Conservation (phyloP, 2,329 filamentous ascomycete genomes). For the Allantophomopsis cytisporea region DNA sequence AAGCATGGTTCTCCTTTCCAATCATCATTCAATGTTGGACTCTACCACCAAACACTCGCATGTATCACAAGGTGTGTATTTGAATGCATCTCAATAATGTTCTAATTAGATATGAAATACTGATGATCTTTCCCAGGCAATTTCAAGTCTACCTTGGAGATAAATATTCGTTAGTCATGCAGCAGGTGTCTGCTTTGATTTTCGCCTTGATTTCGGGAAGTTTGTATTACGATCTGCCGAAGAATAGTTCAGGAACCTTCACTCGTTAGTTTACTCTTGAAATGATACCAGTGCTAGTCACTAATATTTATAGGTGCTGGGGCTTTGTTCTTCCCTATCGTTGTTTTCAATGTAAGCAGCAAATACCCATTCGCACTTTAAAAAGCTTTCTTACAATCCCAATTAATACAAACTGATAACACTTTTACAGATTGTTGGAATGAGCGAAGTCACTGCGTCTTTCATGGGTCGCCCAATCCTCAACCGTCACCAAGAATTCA, state of each 20-base stretch:
- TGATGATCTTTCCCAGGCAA: constrained; percentile 10
- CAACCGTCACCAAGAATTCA: constrained; percentile 55
- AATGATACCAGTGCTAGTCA: background rate
- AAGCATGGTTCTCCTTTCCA: constrained; percentile 23
- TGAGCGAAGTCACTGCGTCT: constrained; percentile 48
- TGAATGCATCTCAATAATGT: too few relatives aligned
- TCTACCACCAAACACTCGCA: constrained; percentile 32
- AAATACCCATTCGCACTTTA: constrained; percentile 1
- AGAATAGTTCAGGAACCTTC: constrained; percentile 40
- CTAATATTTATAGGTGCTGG: background rate
- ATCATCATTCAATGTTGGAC: constrained; percentile 36
- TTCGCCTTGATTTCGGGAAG: constrained; percentile 21
- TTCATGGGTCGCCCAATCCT: constrained; percentile 48
- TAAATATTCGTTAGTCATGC: constrained; percentile 16
- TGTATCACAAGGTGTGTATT: constrained; percentile 17
- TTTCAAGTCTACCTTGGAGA: constrained; percentile 19
- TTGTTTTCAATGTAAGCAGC: background rate
- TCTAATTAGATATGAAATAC: too few relatives aligned
- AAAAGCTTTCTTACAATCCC: background rate
- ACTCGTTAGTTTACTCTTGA: constrained; percentile 20
- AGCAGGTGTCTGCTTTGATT: constrained; percentile 18
- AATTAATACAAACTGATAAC: background rate
- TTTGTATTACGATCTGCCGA: constrained; percentile 37
- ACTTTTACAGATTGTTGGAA: constrained; percentile 28
- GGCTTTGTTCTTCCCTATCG: constrained; percentile 14